Percentiles rank a stretch among this genome's conserved stretches.
Evolutionary conservation across 1,284 basidiomycete species (phyloP).

Genomic region (Boletus semigastroideus): DNA sequence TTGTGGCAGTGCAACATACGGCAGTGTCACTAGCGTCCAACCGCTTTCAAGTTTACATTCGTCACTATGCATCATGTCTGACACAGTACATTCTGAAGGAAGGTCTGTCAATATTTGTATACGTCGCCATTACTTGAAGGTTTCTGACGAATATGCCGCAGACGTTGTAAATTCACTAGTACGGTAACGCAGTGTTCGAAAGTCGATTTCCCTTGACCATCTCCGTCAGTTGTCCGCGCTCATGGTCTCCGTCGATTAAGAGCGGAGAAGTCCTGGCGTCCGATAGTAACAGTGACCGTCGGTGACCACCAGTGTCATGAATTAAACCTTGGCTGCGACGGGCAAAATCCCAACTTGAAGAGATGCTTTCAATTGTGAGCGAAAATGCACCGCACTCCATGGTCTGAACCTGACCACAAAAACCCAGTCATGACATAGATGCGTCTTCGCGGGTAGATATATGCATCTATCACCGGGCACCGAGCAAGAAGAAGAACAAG

Average conservation of each 20-base stretch:
- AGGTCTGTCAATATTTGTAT: no score
- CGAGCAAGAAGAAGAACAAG: constrained; percentile 59
- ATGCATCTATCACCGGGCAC: constrained; percentile 51
- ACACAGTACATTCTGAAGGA: no score
- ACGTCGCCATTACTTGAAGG: no score
- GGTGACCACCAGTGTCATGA: constrained; percentile 51
- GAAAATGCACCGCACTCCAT: background rate
- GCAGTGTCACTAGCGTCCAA: no score
- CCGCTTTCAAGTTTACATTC: no score
- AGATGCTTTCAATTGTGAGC: constrained; percentile 49
- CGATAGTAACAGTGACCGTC: constrained; percentile 57
- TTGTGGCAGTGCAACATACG: no score
- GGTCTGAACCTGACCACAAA: background rate
- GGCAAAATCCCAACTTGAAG: constrained; percentile 67
- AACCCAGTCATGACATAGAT: constrained; percentile 40
- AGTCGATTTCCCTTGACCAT: background rate
- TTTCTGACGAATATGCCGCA: background rate
- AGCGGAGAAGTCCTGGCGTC: constrained; percentile 57
- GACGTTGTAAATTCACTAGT: constrained; percentile 17
- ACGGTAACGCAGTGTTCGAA: background rate
- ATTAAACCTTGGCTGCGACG: constrained; percentile 58
- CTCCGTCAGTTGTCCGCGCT: constrained; percentile 39
- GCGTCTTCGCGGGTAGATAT: constrained; percentile 46
- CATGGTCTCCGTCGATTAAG: constrained; percentile 47
- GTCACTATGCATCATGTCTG: no score